Conservation (phyloP, 2,329 filamentous ascomycete genomes). For the Diplodia intermedia region DNA sequence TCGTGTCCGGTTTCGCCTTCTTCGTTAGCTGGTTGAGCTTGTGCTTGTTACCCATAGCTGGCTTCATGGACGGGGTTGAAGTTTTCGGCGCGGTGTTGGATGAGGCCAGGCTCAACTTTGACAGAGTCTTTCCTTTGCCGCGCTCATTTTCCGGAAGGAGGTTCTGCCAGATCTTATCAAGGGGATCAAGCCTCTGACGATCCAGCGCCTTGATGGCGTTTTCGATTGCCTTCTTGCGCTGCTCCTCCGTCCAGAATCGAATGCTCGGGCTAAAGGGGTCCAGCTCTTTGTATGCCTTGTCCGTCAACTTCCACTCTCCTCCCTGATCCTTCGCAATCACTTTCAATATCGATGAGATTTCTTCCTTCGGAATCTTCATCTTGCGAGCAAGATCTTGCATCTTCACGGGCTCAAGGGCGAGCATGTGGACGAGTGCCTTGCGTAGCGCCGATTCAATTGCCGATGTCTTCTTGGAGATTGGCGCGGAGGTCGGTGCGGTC, state of each 20-base stretch:
- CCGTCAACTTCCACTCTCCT: conserved; percentile 51
- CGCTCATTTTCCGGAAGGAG: conserved; percentile 66
- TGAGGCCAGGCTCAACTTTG: conserved; percentile 60
- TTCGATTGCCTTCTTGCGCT: conserved; percentile 66
- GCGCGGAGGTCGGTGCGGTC: conserved; percentile 51
- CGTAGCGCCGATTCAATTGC: conserved; percentile 35
- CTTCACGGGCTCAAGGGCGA: conserved; percentile 60
- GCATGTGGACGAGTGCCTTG: conserved; percentile 58
- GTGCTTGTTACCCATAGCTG: conserved; percentile 22
- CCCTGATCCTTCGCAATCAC: conserved; percentile 16
- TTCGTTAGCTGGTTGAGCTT: conserved; percentile 43
- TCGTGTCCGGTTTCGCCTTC: conserved; percentile 51
- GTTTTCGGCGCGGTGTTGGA: conserved; percentile 40
- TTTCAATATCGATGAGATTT: conserved; percentile 54
- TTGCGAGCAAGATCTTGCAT: conserved; percentile 55
- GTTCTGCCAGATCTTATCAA: conserved; percentile 68
- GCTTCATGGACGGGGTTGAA: conserved; percentile 19
- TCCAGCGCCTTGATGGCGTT: conserved; percentile 69
- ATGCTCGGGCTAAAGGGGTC: conserved; percentile 64
- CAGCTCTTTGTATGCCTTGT: conserved; percentile 67
- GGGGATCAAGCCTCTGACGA: conserved; percentile 64
- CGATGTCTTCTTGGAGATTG: conserved; percentile 50
- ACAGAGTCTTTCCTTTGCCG: conserved; percentile 67
- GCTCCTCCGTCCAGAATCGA: conserved; percentile 61
- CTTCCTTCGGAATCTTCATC: conserved; percentile 57